Conservation (phyloP, 371 early-diverging fungal species). For the Rhizopus arrhizus region DNA sequence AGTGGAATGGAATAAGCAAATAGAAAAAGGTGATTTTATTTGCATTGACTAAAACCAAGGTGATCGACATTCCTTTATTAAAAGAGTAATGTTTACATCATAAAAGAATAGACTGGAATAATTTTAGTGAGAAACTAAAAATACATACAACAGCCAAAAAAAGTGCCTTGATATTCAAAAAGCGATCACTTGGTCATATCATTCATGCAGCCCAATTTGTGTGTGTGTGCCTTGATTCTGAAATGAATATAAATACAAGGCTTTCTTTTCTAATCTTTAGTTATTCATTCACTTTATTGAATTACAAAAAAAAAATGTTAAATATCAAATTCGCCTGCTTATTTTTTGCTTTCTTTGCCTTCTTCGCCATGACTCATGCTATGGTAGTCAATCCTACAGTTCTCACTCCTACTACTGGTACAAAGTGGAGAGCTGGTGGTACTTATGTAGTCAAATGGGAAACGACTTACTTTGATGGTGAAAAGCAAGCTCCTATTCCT, state of each 20-base stretch:
- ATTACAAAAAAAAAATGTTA: conserved; percentile 20
- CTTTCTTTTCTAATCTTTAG: background rate
- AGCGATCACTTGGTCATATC: conserved; percentile 3
- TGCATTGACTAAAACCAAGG: too few relatives aligned
- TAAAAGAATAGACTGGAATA: too few relatives aligned
- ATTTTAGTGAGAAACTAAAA: background rate
- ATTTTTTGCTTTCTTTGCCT: conserved; percentile 17
- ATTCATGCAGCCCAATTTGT: background rate
- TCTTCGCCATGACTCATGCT: conserved; percentile 20
- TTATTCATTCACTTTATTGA: background rate
- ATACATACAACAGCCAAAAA: background rate
- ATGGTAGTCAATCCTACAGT: conserved; percentile 31
- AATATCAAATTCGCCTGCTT: conserved; percentile 7
- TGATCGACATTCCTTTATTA: too few relatives aligned
- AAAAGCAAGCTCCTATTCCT: conserved; percentile 27
- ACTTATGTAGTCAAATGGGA: conserved; percentile 30
- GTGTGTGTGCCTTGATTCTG: background rate
- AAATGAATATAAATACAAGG: background rate
- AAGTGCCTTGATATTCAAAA: background rate
- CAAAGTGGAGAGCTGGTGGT: conserved; percentile 35
- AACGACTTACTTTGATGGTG: conserved; percentile 21
- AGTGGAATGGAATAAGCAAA: too few relatives aligned
- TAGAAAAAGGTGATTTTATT: too few relatives aligned
- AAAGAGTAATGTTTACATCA: background rate
- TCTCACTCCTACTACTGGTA: conserved; percentile 20